Conservation (phyloP, 2,329 filamentous ascomycete genomes). For the Zasmidium citrigriseum region DNA sequence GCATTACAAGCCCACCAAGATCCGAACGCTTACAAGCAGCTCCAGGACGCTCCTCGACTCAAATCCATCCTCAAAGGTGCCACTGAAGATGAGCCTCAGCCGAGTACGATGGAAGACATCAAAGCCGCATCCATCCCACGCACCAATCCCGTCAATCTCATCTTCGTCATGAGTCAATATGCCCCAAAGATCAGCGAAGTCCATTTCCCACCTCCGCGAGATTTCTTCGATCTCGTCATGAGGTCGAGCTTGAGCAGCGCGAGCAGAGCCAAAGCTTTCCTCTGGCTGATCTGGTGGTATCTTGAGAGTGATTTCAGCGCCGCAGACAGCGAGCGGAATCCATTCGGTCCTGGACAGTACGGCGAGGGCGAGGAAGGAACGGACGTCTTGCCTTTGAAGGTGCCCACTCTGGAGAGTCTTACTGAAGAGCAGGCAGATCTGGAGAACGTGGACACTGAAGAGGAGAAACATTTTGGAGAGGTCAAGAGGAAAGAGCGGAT, state of each 20-base stretch:
- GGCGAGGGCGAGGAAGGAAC: slow-evolving; percentile 43
- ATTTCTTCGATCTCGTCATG: slow-evolving; percentile 98
- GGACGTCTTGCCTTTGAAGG: slow-evolving; percentile 52
- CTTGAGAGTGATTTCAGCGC: slow-evolving; percentile 92
- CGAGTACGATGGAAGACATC: slow-evolving; percentile 79
- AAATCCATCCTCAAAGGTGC: slow-evolving; percentile 98
- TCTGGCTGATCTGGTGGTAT: slow-evolving; percentile 99
- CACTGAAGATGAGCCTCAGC: slow-evolving; percentile 86
- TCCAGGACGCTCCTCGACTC: slow-evolving; percentile 91
- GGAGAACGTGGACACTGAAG: slow-evolving; percentile 74
- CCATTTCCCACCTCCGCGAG: slow-evolving; percentile 80
- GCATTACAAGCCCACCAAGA: slow-evolving; percentile 94
- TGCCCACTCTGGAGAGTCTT: slow-evolving; percentile 68
- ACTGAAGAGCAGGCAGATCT: slow-evolving; percentile 63
- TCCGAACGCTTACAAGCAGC: slow-evolving; percentile 92
- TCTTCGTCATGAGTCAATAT: slow-evolving; percentile 89
- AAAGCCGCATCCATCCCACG: slow-evolving; percentile 68
- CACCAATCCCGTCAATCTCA: slow-evolving; percentile 95
- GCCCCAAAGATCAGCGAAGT: slow-evolving; percentile 89
- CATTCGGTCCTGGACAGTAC: slow-evolving; percentile 69
- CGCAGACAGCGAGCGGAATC: slow-evolving; percentile 85
- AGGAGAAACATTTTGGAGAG: slow-evolving; percentile 70
- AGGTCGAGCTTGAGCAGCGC: slow-evolving; percentile 76
- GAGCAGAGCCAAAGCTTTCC: slow-evolving; percentile 82
- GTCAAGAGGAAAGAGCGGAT: slow-evolving; percentile 74